phyloP scores from a whole-genome alignment of 345 rosid genomes.

The Ailanthus altissimus region DNA sequence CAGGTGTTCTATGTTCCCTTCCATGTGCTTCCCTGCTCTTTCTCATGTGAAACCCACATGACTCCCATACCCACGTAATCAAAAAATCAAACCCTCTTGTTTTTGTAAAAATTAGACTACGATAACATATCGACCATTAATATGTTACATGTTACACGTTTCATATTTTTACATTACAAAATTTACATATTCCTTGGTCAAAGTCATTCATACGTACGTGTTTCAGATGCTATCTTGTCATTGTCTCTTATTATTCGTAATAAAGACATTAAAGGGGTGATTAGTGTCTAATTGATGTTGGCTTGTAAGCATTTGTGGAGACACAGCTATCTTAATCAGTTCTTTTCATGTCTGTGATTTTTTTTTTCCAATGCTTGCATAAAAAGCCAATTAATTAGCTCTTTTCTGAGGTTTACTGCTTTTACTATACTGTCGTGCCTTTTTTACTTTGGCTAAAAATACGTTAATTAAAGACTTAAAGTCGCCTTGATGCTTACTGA shows the following conservation, averaged over 20 bases:
- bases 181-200: background rate
- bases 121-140: background rate
- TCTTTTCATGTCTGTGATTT: constrained; percentile 35
- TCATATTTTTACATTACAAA: too few species aligned
- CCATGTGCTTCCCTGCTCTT: constrained; percentile 50
- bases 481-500: background rate
- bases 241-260: constrained; percentile 30
- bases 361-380: constrained; percentile 18
- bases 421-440: constrained; percentile 8
- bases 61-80: constrained; percentile 40
- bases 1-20: constrained; percentile 66
- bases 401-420: constrained; percentile 8
- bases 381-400: constrained; percentile 33
- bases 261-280: constrained; percentile 28
- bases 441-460: constrained; percentile 14
- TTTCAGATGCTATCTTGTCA: constrained; percentile 35
- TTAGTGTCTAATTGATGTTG: constrained; percentile 37
- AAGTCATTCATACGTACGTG: background rate
- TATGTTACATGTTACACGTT: too few species aligned
- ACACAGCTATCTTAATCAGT: constrained; percentile 32
- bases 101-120: background rate
- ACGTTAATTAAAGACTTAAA: background rate
- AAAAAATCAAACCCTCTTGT: constrained; percentile 6
- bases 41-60: constrained; percentile 68
- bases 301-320: constrained; percentile 18